Conservation (phyloP, 2,329 filamentous ascomycete species). For the Scedosporium dehoogii region DNA sequence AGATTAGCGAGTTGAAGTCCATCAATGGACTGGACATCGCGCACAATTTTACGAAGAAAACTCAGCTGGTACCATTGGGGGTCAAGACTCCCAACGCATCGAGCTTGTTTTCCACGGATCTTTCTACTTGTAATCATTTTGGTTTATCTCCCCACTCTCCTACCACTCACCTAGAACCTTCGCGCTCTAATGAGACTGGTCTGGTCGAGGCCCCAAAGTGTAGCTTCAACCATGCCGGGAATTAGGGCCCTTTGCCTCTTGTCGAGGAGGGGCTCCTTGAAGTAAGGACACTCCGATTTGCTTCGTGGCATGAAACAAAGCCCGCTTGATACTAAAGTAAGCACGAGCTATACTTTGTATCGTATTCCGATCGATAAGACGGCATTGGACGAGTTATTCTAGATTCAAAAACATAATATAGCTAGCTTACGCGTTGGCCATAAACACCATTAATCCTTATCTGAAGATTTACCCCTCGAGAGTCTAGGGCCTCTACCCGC, state of each 20-base stretch:
- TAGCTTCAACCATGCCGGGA: constrained; percentile 29
- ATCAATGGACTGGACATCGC: constrained; percentile 26
- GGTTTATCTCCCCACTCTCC: not conserved
- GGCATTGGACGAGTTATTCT: constrained; percentile 18
- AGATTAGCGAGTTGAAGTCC: constrained; percentile 21
- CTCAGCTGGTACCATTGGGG: constrained; percentile 24
- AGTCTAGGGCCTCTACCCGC: no score
- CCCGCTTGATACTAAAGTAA: not conserved
- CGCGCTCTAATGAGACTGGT: constrained; percentile 30
- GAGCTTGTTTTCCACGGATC: not conserved
- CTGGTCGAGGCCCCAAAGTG: constrained; percentile 23
- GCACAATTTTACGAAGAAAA: constrained; percentile 21
- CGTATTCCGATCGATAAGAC: constrained; percentile 27
- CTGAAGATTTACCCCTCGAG: no score
- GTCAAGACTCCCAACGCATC: constrained; percentile 33
- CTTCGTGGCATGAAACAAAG: no score
- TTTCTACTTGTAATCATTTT: no score
- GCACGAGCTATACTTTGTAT: constrained; percentile 20
- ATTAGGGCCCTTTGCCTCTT: constrained; percentile 26
- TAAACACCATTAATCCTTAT: no score
- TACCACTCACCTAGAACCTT: constrained; percentile 16
- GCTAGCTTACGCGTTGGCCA: no score
- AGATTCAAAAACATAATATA: constrained; percentile 18
- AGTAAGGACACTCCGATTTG: constrained; percentile 13
- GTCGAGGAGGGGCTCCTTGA: constrained; percentile 28